Evolutionary conservation across 345 rosid species (phyloP).

Genomic region (Alliaria petiolata): DNA sequence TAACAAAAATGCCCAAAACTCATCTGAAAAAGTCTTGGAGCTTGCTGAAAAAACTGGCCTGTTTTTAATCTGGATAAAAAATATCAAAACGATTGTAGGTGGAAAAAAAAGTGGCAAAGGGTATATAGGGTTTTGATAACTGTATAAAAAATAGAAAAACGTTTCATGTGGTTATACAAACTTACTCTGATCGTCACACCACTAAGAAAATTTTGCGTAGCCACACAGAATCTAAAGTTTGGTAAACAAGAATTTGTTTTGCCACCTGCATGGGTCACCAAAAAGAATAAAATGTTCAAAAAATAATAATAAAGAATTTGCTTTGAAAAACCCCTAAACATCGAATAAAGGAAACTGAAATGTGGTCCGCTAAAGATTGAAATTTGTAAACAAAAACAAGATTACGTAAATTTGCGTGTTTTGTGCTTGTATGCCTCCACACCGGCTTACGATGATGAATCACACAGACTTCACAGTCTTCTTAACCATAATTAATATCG

Average conservation of each 20-base stretch:
- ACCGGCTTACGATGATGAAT: constrained; percentile 19
- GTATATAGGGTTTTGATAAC: neutral
- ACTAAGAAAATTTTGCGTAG: neutral
- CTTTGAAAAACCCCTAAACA: neutral
- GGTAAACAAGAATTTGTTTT: neutral
- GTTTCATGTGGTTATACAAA: neutral
- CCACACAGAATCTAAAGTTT: neutral
- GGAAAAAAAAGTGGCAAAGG: neutral
- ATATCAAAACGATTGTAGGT: neutral
- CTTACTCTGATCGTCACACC: neutral
- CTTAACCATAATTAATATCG: neutral
- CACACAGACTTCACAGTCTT: neutral
- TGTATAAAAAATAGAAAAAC: neutral
- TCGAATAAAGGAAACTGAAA: neutral
- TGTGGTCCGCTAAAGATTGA: constrained; percentile 21
- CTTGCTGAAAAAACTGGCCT: too few relatives aligned
- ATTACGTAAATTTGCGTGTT: constrained; percentile 50
- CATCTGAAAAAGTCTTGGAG: too few relatives aligned
- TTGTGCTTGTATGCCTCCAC: constrained; percentile 65
- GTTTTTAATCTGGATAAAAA: too few relatives aligned
- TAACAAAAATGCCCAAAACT: too few relatives aligned
- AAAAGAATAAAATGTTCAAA: too few relatives aligned
- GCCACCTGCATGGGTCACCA: too few relatives aligned
- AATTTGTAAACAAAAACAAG: neutral
- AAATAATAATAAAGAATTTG: too few relatives aligned